Evolutionary conservation across 2,329 filamentous ascomycete genomes (phyloP), one percentile per base, ranked within the genome.

Genomic region (Fusarium verticillioides): DNA sequence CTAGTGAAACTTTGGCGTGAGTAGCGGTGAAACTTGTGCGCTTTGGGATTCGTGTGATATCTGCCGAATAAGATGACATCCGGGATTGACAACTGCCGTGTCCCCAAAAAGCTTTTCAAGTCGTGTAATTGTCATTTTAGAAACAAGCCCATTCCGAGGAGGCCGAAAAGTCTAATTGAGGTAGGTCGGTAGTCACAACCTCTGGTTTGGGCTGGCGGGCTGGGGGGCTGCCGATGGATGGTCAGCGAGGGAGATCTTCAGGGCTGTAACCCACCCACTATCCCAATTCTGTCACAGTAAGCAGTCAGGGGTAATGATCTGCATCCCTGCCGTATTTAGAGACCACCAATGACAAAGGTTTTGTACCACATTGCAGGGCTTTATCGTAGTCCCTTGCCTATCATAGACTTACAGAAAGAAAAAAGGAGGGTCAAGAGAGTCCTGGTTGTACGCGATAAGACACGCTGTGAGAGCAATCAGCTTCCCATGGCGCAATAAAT

Each of bases 401-500:
- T 23, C n/a, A 23, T 23, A 23, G 23, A 23, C 23, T 23, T 23
- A 4, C 23, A 23, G 23, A 23, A 23, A 23, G 23, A 23, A 23
- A 23, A 23, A 23, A 23, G 23, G 23, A 23, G 23, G 23, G 23
- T 23, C 23, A 23, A 23, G 23, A 23, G 5, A 12, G 5, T 44
- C 23, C 12, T 21, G 1, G 10, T 10, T 10, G 2, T 4, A 4
- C 5, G 4, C 9, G 9, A 15, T 16, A 16, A 21, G 9, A 16
- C 4, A 47, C 0, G 3, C 4, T 3, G 12, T 8, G 4, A 28
- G 19, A 21, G 5, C 0, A 21, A 30, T 10, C 1, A 8, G 19
- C 19, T 16, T 21, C 26, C 4, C 9, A 8, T 4, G 4, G 5
- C 6, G 9, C 0, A 10, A 28, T 9, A 10, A 5, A 4, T 8